A percentile compares a stretch with the other conserved stretches of the same genome.
These are phyloP conservation scores for Kwoniella europaea DNA, from an alignment of 768 basidiomycete species.

Conservation along the genomic window DNA sequence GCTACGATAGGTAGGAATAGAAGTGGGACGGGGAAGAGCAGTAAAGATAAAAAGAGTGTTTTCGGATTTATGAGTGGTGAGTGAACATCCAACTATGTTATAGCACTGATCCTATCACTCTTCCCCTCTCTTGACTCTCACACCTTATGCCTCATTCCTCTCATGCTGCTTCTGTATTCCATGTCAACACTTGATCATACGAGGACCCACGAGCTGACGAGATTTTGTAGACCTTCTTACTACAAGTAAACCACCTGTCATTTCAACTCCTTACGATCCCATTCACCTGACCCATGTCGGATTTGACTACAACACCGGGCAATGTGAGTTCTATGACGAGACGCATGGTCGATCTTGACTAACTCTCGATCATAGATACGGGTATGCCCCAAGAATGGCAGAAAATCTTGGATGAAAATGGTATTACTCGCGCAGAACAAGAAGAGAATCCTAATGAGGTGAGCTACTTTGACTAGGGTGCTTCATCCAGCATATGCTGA, in stretches of 20 bases:
- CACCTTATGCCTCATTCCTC: no score
- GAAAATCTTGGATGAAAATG: constrained; percentile 84
- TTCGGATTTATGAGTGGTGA: constrained; percentile 57
- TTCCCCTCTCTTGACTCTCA: not conserved
- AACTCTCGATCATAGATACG: constrained; percentile 47
- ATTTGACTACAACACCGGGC: constrained; percentile 97
- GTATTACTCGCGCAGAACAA: constrained; percentile 91
- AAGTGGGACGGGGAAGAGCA: constrained; percentile 55
- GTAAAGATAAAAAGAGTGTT: constrained; percentile 57
- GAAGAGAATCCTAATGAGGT: constrained; percentile 97
- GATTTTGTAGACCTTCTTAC: constrained; percentile 47
- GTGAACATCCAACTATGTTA: constrained; percentile 5
- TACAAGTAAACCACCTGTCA: constrained; percentile 65
- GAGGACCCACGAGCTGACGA: constrained; percentile 4
- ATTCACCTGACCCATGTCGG: constrained; percentile 99
- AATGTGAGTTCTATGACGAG: constrained; percentile 63
- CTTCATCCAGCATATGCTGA: not conserved
- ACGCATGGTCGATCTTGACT: not conserved
- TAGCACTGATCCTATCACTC: not conserved
- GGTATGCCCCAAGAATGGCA: constrained; percentile 99
- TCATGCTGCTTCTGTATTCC: no score
- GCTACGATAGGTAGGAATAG: constrained; percentile 43
- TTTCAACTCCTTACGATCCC: constrained; percentile 97
- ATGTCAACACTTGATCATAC: no score
- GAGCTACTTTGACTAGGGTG: constrained; percentile 20